A percentile compares a stretch with the other conserved stretches of the same genome.
These are phyloP conservation scores for Aureobasidium subglaciale DNA, from an alignment of 2,329 filamentous ascomycete genomes.

Conservation along the genomic window DNA sequence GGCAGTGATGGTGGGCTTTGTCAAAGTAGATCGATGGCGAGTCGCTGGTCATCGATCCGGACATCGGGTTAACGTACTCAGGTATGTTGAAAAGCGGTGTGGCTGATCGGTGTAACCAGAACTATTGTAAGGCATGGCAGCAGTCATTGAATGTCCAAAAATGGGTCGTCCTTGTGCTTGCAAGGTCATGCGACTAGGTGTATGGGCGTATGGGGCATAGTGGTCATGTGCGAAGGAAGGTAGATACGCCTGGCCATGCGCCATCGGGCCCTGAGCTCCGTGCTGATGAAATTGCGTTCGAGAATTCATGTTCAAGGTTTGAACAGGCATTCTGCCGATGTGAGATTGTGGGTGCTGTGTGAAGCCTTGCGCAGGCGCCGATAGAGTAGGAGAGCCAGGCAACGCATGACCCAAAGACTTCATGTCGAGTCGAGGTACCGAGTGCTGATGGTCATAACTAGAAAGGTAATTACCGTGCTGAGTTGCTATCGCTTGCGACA, in stretches of 20 bases:
- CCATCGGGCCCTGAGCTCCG: not conserved
- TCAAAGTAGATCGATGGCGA: no score
- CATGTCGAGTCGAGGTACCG: slow-evolving; percentile 12
- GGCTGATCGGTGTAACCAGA: not conserved
- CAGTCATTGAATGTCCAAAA: not conserved
- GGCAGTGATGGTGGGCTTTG: not conserved
- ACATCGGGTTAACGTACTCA: not conserved
- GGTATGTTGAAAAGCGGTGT: not conserved
- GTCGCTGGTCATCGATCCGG: no score
- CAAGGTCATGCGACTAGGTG: not conserved
- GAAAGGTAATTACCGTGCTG: not conserved
- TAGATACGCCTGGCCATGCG: not conserved
- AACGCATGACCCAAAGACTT: not conserved
- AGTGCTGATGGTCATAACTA: not conserved
- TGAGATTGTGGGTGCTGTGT: not conserved
- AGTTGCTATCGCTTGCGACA: not conserved
- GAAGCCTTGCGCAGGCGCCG: not conserved
- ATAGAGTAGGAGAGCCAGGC: not conserved
- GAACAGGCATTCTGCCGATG: not conserved
- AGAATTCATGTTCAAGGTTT: not conserved
- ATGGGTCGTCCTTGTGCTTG: not conserved
- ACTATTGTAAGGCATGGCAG: not conserved
- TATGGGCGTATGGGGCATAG: not conserved
- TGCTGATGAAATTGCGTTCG: not conserved
- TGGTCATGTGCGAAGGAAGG: not conserved